A percentile compares a stretch with the other conserved stretches of the same genome.
Conservation (phyloP, 2,329 filamentous ascomycete species). For the Achaetomium macrosporum region DNA sequence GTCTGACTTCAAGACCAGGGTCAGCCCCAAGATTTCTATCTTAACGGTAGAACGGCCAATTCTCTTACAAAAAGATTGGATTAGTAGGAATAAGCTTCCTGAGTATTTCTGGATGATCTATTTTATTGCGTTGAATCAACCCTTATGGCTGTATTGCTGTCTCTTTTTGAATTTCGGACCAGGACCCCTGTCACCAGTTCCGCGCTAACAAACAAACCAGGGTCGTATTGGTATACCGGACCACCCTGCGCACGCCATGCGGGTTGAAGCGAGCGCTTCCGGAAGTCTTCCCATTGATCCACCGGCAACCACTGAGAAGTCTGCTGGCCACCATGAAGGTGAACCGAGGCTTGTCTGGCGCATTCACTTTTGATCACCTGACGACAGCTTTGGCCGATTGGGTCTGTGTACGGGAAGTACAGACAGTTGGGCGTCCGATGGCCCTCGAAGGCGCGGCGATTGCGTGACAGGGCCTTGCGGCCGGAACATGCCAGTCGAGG, state of each 20-base stretch:
- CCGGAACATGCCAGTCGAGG: constrained; percentile 7
- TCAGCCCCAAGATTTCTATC: too few species aligned
- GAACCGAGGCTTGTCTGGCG: neutral
- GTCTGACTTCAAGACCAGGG: too few species aligned
- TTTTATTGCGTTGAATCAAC: too few species aligned
- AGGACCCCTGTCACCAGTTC: too few species aligned
- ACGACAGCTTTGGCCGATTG: neutral
- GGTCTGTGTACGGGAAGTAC: constrained; percentile 1
- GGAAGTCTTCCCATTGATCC: constrained; percentile 18
- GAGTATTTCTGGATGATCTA: too few species aligned
- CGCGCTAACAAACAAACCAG: too few species aligned
- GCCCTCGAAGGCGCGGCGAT: neutral
- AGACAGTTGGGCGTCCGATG: neutral
- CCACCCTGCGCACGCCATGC: constrained; percentile 8
- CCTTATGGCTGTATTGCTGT: too few species aligned
- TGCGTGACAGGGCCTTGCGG: neutral
- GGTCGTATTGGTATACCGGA: neutral
- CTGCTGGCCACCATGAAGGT: neutral
- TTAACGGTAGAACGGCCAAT: too few species aligned
- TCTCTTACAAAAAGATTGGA: too few species aligned
- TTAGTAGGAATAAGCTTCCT: too few species aligned
- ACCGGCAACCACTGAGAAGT: too few species aligned
- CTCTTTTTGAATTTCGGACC: too few species aligned
- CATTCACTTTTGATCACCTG: constrained; percentile 14
- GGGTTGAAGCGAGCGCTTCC: constrained; percentile 15